Evolutionary conservation across 768 basidiomycete species (phyloP).

Genomic region (Coprinopsis strossmayeri): DNA sequence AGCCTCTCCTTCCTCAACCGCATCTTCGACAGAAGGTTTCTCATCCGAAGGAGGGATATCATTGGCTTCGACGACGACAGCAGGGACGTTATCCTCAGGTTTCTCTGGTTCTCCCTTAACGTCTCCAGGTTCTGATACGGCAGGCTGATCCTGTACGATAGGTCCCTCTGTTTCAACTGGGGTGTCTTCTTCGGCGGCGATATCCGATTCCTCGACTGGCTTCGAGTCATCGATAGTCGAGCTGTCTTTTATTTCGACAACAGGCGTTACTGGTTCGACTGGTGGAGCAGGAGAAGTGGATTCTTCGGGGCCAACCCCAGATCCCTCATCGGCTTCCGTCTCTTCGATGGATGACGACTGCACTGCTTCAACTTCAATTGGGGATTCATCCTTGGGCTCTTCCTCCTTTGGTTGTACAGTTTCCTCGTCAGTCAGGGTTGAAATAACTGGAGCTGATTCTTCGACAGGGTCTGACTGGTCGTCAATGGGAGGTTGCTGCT

Average conservation of each 20-base stretch:
- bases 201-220: not conserved
- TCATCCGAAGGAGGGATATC: not conserved
- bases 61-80: not conserved
- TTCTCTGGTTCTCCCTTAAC: not conserved
- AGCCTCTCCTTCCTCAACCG: not conserved
- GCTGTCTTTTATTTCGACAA: not conserved
- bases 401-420: not conserved
- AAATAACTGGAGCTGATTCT: not conserved
- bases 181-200: not conserved
- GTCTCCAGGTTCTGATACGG: too few relatives aligned
- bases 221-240: not conserved
- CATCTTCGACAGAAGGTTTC: not conserved
- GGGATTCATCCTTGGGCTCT: not conserved
- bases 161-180: too few relatives aligned
- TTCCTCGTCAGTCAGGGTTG: not conserved
- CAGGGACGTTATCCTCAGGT: not conserved
- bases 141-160: too few relatives aligned
- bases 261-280: too few relatives aligned
- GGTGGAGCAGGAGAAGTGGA: not conserved
- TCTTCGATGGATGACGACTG: too few relatives aligned
- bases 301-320: not conserved
- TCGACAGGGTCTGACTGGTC: too few relatives aligned
- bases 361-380: not conserved
- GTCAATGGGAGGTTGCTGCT: too few relatives aligned
- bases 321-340: not conserved